These are phyloP conservation scores for Penicillium bovifimosum DNA, from an alignment of 495 filamentous ascomycete genomes.

Conservation along the genomic window DNA sequence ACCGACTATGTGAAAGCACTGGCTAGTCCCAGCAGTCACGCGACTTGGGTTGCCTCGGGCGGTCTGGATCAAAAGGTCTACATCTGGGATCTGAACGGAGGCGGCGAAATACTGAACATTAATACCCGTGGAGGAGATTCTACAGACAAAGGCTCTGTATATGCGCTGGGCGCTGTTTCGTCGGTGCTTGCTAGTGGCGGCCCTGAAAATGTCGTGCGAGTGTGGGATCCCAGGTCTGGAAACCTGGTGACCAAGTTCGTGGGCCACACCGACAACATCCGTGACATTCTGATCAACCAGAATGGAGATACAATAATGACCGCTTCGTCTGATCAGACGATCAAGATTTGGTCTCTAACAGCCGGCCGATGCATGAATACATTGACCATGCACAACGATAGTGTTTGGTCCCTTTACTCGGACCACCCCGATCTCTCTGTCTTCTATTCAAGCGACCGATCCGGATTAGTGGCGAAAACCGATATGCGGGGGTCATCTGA, in stretches of 20 bases:
- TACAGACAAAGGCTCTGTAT: conserved; percentile 88
- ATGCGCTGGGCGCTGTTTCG: conserved; percentile 72
- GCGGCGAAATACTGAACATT: conserved; percentile 78
- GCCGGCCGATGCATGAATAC: conserved; percentile 96
- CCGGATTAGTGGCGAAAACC: conserved; percentile 88
- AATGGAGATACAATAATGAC: conserved; percentile 88
- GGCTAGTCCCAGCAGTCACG: conserved; percentile 63
- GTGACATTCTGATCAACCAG: conserved; percentile 82
- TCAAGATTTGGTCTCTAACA: conserved; percentile 95
- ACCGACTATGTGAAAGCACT: conserved; percentile 94
- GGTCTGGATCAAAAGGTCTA: conserved; percentile 88
- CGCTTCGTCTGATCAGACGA: conserved; percentile 90
- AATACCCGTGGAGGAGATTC: conserved; percentile 72
- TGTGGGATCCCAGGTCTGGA: conserved; percentile 90
- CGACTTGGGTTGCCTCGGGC: conserved; percentile 93
- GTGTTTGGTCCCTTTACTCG: conserved; percentile 93
- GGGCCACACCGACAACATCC: conserved; percentile 94
- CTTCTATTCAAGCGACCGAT: conserved; percentile 91
- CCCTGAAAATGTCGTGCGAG: conserved; percentile 84
- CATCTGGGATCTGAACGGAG: conserved; percentile 88
- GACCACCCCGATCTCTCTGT: conserved; percentile 78
- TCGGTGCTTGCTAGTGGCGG: conserved; percentile 86
- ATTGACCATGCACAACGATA: conserved; percentile 96
- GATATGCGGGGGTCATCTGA: conserved; percentile 74
- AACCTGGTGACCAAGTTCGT: conserved; percentile 93